Evolutionary conservation across 352 stramenopile genomes (phyloP).

Genomic region (Phytophthora megakarya): DNA sequence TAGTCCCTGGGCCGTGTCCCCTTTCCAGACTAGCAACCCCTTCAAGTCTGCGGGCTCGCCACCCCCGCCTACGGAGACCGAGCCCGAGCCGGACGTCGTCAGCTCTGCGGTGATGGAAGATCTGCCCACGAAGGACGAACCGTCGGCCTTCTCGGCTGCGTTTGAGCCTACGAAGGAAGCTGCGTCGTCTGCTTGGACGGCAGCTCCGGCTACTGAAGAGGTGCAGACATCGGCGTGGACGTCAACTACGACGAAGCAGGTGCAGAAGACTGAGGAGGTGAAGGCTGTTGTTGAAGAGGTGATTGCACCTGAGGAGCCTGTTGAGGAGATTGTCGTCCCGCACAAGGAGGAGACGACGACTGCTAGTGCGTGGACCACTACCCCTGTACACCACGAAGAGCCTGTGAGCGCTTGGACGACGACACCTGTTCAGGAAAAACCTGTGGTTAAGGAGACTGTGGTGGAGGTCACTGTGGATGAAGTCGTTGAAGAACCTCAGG

Average conservation of each 20-base stretch:
- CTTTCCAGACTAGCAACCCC: conserved; percentile 49
- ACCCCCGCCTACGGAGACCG: conserved; percentile 19
- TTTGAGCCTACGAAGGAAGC: conserved; percentile 22
- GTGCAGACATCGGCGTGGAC: conserved; percentile 25
- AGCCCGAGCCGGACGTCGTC: conserved; percentile 44
- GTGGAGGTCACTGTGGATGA: neutral
- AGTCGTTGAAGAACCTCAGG: conserved; percentile 22
- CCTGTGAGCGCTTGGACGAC: conserved; percentile 47
- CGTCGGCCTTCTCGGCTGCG: conserved; percentile 16
- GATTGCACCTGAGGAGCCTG: conserved; percentile 6
- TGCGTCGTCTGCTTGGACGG: conserved; percentile 25
- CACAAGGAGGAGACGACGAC: conserved; percentile 12
- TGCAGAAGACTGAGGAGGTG: conserved; percentile 7
- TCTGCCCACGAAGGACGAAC: conserved; percentile 17
- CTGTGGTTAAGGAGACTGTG: conserved; percentile 15
- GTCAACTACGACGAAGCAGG: conserved; percentile 12
- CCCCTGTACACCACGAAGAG: conserved; percentile 13
- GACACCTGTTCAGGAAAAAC: conserved; percentile 33
- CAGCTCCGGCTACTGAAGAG: conserved; percentile 14
- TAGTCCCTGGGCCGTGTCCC: conserved; percentile 47
- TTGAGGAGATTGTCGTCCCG: conserved; percentile 18
- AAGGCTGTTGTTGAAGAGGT: conserved; percentile 11
- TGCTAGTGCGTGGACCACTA: conserved; percentile 18
- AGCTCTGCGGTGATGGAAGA: conserved; percentile 38
- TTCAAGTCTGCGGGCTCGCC: conserved; percentile 29